A percentile compares a stretch with the other conserved stretches of the same genome.
phyloP scores from a whole-genome alignment of 2,329 filamentous ascomycete genomes.

The Drechmeria coniospora region DNA sequence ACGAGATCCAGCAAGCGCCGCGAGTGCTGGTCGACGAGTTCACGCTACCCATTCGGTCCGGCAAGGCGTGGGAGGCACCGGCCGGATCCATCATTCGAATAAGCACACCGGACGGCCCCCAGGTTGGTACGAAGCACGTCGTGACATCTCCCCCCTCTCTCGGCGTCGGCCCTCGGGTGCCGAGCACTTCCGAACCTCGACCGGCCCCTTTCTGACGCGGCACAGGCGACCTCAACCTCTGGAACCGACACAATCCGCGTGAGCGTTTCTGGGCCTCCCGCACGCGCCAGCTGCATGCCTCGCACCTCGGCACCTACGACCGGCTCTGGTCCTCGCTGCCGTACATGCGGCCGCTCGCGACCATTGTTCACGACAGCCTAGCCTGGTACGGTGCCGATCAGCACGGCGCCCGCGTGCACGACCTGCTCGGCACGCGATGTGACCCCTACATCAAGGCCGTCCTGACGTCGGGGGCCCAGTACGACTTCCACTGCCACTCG shows the following conservation, averaged over 20 bases:
- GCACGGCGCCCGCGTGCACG: constrained; percentile 55
- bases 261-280: constrained; percentile 73
- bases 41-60: constrained; percentile 57
- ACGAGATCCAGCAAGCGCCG: constrained; percentile 38
- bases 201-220: background rate
- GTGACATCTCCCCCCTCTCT: background rate
- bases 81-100: constrained; percentile 56
- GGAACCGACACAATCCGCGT: constrained; percentile 60
- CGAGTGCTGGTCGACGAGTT: constrained; percentile 33
- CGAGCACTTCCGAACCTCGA: too few species aligned
- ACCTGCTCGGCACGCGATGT: constrained; percentile 68
- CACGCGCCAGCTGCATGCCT: constrained; percentile 63
- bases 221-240: constrained; percentile 63
- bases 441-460: constrained; percentile 72
- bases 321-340: constrained; percentile 66
- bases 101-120: constrained; percentile 60
- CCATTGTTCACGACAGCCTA: constrained; percentile 55
- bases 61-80: constrained; percentile 55
- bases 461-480: constrained; percentile 46
- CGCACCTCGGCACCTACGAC: constrained; percentile 57
- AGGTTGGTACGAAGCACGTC: constrained; percentile 40
- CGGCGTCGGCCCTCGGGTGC: too few species aligned
- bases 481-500: constrained; percentile 73
- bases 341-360: constrained; percentile 59
- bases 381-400: constrained; percentile 43